Evolutionary conservation across 148 eudicot species (phyloP).

Genomic region (Persicaria maculosa): DNA sequence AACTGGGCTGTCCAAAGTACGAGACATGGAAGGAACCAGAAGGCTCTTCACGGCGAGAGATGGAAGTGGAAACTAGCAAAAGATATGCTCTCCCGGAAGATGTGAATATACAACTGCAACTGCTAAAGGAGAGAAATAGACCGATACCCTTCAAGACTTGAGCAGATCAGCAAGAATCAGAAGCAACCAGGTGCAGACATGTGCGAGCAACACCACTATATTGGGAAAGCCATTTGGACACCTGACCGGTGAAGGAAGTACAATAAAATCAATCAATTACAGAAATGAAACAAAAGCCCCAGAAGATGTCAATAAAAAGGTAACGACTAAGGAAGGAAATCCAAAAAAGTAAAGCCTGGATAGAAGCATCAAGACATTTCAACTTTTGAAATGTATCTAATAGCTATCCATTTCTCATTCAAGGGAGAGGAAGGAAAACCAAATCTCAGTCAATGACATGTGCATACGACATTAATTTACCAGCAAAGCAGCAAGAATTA

Average conservation of each 20-base stretch:
- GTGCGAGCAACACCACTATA: neutral
- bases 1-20: conserved; percentile 67
- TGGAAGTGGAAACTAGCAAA: conserved; percentile 23
- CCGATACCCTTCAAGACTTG: neutral
- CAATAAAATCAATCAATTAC: conserved; percentile 2
- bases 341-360: neutral
- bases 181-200: neutral
- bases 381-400: neutral
- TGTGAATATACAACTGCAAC: neutral
- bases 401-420: conserved; percentile 1
- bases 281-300: neutral
- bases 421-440: neutral
- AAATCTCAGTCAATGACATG: neutral
- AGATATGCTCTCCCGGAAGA: neutral
- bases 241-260: neutral
- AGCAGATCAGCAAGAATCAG: conserved; percentile 11
- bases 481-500: neutral
- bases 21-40: conserved; percentile 42
- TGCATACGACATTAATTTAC: neutral
- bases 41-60: conserved; percentile 22
- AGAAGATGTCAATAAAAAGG: neutral
- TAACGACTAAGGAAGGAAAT: neutral
- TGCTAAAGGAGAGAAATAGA: conserved; percentile 4
- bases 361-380: neutral
- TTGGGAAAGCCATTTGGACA: neutral